A percentile compares a stretch with the other conserved stretches of the same genome.
These are phyloP conservation scores for Haplographium delicatum DNA, from an alignment of 495 filamentous ascomycete species.

Conservation along the genomic window DNA sequence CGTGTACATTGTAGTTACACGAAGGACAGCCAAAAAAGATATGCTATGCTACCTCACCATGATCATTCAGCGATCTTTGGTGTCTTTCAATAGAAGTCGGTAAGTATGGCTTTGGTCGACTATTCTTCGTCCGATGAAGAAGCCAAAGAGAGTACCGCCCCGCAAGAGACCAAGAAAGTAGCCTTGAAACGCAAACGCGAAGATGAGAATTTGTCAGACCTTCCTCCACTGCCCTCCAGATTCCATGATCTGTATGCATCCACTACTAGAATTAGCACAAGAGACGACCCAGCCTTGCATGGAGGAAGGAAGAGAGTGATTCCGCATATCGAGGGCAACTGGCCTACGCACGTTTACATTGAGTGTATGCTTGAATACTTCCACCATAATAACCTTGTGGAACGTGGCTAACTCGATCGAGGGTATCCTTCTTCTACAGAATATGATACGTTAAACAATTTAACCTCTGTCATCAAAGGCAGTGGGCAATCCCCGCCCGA, in stretches of 20 bases:
- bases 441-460: constrained; percentile 42
- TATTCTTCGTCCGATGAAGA: constrained; percentile 59
- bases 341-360: constrained; percentile 88
- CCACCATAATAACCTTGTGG: not conserved
- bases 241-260: constrained; percentile 93
- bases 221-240: constrained; percentile 75
- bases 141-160: constrained; percentile 10
- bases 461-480: constrained; percentile 41
- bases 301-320: constrained; percentile 73
- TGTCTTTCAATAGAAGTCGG: no score
- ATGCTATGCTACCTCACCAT: no score
- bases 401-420: constrained; percentile 32
- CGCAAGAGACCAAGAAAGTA: constrained; percentile 4
- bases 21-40: no score
- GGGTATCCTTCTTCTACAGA: constrained; percentile 64
- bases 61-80: no score
- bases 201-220: constrained; percentile 28
- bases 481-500: not conserved
- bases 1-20: no score
- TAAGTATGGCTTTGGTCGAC: constrained; percentile 61
- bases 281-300: constrained; percentile 80
- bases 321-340: constrained; percentile 84
- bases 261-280: constrained; percentile 62
- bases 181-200: constrained; percentile 24
- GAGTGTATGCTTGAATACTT: constrained; percentile 58